Conservation (phyloP, 1,139 yeast genomes). For the Scheffersomyces parashehatae region DNA sequence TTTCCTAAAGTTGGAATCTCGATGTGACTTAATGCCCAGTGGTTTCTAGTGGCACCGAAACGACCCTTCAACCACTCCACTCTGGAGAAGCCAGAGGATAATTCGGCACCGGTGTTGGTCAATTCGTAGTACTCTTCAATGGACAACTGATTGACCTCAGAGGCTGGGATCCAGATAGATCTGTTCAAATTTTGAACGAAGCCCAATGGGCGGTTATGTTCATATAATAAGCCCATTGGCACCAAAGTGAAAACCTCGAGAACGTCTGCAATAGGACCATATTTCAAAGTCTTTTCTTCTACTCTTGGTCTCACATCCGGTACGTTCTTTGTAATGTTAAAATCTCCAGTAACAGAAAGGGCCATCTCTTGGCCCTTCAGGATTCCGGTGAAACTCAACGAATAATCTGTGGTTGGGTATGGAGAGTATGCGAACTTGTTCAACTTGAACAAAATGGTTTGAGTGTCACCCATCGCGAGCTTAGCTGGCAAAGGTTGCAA, state of each 20-base stretch:
- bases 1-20: constrained; percentile 51
- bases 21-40: constrained; percentile 54
- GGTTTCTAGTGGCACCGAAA: constrained; percentile 41
- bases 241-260: constrained; percentile 48
- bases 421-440: constrained; percentile 62
- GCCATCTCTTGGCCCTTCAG: constrained; percentile 50
- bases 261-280: constrained; percentile 53
- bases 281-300: constrained; percentile 45
- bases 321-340: constrained; percentile 14
- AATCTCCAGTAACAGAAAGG: constrained; percentile 19
- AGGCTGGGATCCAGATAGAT: constrained; percentile 68
- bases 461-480: constrained; percentile 62
- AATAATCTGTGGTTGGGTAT: constrained; percentile 58
- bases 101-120: constrained; percentile 71
- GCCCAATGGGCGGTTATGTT: constrained; percentile 66
- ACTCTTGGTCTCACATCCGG: constrained; percentile 34
- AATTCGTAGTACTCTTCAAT: constrained; percentile 87
- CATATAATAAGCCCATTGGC: constrained; percentile 60
- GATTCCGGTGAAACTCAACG: constrained; percentile 52
- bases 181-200: constrained; percentile 63
- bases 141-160: constrained; percentile 38
- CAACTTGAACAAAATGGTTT: constrained; percentile 56
- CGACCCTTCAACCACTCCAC: constrained; percentile 68
- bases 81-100: constrained; percentile 72
- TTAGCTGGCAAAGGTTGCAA: constrained; percentile 64